A percentile compares a stretch with the other conserved stretches of the same genome.
Evolutionary conservation across 208 protist species (phyloP).

Genomic region (Crithidia thermophila): DNA sequence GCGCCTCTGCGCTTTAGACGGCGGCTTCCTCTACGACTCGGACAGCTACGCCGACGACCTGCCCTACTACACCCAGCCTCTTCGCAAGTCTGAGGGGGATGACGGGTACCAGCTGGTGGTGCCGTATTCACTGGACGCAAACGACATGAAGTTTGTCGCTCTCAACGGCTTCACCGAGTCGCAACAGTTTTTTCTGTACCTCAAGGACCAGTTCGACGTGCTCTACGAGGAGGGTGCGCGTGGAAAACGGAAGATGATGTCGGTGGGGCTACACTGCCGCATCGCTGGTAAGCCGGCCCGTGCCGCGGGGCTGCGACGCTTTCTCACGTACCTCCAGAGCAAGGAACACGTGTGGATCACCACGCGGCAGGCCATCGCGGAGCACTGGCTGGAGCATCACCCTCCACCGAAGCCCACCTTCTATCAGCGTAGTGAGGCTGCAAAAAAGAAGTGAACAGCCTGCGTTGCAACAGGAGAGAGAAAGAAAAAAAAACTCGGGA

Average conservation of each 20-base stretch:
- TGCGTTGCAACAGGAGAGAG: too few species aligned
- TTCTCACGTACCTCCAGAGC: constrained; percentile 29
- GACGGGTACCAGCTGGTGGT: constrained; percentile 38
- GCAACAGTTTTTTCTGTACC: constrained; percentile 40
- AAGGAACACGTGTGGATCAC: constrained; percentile 39
- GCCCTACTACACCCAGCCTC: constrained; percentile 45
- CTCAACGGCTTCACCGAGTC: constrained; percentile 47
- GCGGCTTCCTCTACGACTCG: constrained; percentile 42
- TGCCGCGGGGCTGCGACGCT: constrained; percentile 22
- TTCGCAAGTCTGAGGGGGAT: constrained; percentile 22
- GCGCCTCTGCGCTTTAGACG: constrained; percentile 29
- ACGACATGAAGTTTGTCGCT: constrained; percentile 41
- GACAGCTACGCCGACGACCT: constrained; percentile 47
- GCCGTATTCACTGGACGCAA: constrained; percentile 38
- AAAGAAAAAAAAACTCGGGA: too few species aligned
- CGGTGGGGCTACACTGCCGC: constrained; percentile 38
- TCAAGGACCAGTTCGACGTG: constrained; percentile 44
- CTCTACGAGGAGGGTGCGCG: constrained; percentile 37
- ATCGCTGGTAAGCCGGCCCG: constrained; percentile 36
- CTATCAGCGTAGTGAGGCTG: constrained; percentile 17
- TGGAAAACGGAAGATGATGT: constrained; percentile 39
- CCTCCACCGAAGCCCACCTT: constrained; percentile 33
- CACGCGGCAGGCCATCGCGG: constrained; percentile 33
- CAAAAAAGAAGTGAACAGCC: too few species aligned
- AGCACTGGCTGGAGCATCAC: constrained; percentile 33